Conservation (phyloP, 2,329 filamentous ascomycete genomes). For the Lachnellula cervina region DNA sequence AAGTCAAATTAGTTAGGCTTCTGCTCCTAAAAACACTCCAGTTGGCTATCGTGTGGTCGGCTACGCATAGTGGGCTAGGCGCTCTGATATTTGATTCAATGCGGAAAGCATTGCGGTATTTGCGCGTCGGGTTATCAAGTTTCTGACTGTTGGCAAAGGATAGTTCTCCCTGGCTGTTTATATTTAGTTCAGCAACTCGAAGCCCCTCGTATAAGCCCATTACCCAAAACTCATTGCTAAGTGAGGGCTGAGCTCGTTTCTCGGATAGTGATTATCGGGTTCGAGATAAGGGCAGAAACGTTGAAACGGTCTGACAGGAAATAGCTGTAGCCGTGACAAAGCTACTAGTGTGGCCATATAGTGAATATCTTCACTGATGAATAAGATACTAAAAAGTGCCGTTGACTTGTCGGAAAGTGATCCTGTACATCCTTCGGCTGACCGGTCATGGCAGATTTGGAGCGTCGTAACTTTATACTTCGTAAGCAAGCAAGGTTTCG, state of each 20-base stretch:
- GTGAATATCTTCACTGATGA: too few relatives aligned
- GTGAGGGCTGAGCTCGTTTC: too few relatives aligned
- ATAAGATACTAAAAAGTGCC: too few relatives aligned
- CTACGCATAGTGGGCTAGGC: slow-evolving; percentile 8
- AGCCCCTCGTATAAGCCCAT: neutral
- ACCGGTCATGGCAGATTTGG: slow-evolving; percentile 1
- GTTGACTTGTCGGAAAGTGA: too few relatives aligned
- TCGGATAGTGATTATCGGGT: neutral
- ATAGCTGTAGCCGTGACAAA: too few relatives aligned
- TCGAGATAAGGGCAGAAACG: too few relatives aligned
- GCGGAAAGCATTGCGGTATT: slow-evolving; percentile 4
- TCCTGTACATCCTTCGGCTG: neutral
- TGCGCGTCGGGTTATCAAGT: slow-evolving; percentile 12
- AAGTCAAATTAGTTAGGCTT: too few relatives aligned
- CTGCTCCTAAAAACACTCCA: too few relatives aligned
- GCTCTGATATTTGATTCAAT: slow-evolving; percentile 8
- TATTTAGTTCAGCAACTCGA: slow-evolving; percentile 8
- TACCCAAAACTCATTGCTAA: too few relatives aligned
- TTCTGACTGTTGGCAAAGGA: slow-evolving; percentile 1
- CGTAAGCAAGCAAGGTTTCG: slow-evolving; percentile 14
- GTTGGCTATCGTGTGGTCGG: too few relatives aligned
- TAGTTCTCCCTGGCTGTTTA: slow-evolving; percentile 13
- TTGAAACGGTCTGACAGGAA: too few relatives aligned
- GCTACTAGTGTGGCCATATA: too few relatives aligned
- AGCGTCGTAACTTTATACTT: neutral